A percentile compares a stretch with the other conserved stretches of the same genome.
phyloP scores from a whole-genome alignment of 2,329 filamentous ascomycete species.

The Tolypocladium pustulatum region DNA sequence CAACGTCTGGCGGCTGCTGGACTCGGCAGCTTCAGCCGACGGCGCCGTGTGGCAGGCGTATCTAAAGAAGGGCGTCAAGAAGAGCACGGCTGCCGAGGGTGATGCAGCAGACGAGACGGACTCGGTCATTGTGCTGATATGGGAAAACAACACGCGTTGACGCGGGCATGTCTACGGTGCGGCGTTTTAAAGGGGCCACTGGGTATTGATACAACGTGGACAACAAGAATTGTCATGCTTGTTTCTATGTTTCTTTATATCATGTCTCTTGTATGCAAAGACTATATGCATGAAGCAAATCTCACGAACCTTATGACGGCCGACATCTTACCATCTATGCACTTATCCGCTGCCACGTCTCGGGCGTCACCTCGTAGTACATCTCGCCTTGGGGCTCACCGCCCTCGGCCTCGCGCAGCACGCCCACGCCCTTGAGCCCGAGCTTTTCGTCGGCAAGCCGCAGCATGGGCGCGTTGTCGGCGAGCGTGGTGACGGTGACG shows the following conservation, averaged over 20 bases:
- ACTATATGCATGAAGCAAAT: neutral
- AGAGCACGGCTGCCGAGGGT: constrained; percentile 7
- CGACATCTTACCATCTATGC: neutral
- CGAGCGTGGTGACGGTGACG: constrained; percentile 14
- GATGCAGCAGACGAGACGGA: constrained; percentile 20
- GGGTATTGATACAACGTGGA: neutral
- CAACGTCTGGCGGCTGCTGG: constrained; percentile 30
- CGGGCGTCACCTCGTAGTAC: constrained; percentile 13
- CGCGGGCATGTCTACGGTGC: neutral
- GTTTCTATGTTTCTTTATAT: neutral
- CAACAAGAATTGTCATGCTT: neutral
- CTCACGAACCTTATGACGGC: neutral
- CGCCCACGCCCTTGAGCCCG: constrained; percentile 10
- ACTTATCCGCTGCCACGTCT: constrained; percentile 6
- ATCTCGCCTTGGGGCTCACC: constrained; percentile 10
- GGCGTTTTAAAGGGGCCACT: neutral
- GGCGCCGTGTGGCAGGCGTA: constrained; percentile 38
- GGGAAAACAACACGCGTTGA: constrained; percentile 16
- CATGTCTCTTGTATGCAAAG: neutral
- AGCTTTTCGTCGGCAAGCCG: constrained; percentile 11
- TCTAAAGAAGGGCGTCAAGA: constrained; percentile 19
- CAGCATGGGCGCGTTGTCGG: constrained; percentile 14
- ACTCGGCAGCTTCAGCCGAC: constrained; percentile 21
- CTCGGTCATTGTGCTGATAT: constrained; percentile 30
- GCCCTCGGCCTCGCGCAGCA: constrained; percentile 5